phyloP scores from a whole-genome alignment of 2,329 filamentous ascomycete genomes.

The Sporothrix luriei region DNA sequence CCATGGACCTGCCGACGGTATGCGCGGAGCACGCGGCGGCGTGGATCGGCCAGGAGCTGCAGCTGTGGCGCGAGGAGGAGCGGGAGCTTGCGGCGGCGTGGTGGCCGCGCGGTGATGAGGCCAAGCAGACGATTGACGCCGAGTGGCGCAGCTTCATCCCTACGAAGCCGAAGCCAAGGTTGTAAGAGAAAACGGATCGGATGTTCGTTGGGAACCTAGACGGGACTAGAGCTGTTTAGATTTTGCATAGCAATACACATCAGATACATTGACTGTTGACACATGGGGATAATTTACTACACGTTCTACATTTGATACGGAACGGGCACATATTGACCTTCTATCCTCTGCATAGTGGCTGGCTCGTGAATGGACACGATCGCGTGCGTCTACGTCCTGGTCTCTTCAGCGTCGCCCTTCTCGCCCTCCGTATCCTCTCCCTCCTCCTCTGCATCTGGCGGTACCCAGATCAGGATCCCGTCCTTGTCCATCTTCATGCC shows the following conservation, averaged over 20 bases:
- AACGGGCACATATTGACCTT: background rate
- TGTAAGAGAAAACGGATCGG: constrained; percentile 23
- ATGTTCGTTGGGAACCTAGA: background rate
- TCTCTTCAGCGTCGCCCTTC: background rate
- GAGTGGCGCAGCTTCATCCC: constrained; percentile 49
- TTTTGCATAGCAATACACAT: background rate
- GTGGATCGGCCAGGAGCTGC: constrained; percentile 62
- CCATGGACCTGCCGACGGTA: constrained; percentile 73
- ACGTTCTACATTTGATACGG: too few relatives aligned
- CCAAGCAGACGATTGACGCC: constrained; percentile 60
- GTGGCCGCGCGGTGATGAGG: constrained; percentile 51
- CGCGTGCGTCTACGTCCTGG: background rate
- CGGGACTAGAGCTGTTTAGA: background rate
- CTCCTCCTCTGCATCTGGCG: constrained; percentile 43
- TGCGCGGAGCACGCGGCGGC: constrained; percentile 63
- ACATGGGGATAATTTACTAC: too few relatives aligned
- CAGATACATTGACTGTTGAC: too few relatives aligned
- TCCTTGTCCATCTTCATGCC: constrained; percentile 72
- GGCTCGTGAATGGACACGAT: background rate
- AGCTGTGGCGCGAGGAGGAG: constrained; percentile 60
- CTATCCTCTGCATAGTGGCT: background rate
- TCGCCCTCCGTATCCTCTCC: constrained; percentile 8
- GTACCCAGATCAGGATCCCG: constrained; percentile 65
- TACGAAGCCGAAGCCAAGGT: constrained; percentile 27
- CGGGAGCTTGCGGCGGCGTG: constrained; percentile 57